Percentiles rank a stretch among this genome's conserved stretches.
Evolutionary conservation across 345 rosid species (phyloP).

Genomic region (Melastoma malabathricum): DNA sequence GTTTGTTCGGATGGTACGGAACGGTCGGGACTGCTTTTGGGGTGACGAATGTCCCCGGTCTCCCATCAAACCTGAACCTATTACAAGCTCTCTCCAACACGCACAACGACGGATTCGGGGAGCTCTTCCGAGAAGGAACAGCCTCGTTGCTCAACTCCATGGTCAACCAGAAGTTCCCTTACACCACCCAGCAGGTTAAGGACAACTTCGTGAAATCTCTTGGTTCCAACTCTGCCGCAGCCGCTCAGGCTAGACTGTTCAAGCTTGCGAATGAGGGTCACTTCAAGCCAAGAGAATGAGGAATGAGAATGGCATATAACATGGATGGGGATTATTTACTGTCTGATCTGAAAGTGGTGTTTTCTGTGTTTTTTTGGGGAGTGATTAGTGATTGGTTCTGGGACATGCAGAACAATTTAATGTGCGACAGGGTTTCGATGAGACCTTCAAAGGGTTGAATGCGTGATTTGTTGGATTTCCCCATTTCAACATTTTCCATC

Average conservation of each 20-base stretch:
- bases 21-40: constrained; percentile 61
- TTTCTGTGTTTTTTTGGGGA: too few species aligned
- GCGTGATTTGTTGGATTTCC: too few species aligned
- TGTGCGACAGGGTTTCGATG: too few species aligned
- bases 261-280: constrained; percentile 85
- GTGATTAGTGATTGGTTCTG: too few species aligned
- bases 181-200: constrained; percentile 65
- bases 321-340: too few species aligned
- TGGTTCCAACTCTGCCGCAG: constrained; percentile 54
- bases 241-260: constrained; percentile 69
- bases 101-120: constrained; percentile 40
- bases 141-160: constrained; percentile 87
- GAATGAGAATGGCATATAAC: too few species aligned
- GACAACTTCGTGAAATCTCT: constrained; percentile 45
- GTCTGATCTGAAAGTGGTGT: too few species aligned
- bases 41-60: constrained; percentile 33
- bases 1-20: constrained; percentile 85
- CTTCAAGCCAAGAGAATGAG: constrained; percentile 31
- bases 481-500: too few species aligned
- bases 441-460: too few species aligned
- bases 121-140: constrained; percentile 83
- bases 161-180: constrained; percentile 53
- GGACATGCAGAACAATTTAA: too few species aligned
- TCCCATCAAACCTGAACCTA: constrained; percentile 49
- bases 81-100: constrained; percentile 67